A percentile compares a stretch with the other conserved stretches of the same genome.
Conservation (phyloP, 192 early-diverging fungal species). For the Dimargaris cristalligena region DNA sequence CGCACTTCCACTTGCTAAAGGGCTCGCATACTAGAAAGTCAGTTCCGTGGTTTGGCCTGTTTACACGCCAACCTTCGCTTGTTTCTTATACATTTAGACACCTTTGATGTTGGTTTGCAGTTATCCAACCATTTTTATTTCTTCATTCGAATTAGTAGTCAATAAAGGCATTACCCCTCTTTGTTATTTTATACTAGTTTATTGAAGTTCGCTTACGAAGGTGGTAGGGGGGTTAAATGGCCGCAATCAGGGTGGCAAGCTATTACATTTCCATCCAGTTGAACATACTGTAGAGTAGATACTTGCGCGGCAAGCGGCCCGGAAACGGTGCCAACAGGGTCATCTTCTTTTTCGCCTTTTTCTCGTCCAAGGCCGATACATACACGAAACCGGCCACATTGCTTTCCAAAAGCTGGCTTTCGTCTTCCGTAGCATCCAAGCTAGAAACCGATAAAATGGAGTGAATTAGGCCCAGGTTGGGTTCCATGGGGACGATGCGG, state of each 20-base stretch:
- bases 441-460: conserved; percentile 74
- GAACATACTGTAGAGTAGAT: conserved; percentile 62
- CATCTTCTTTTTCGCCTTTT: conserved; percentile 62
- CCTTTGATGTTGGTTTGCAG: too few relatives aligned
- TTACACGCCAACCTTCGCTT: too few relatives aligned
- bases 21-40: too few relatives aligned
- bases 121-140: too few relatives aligned
- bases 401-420: conserved; percentile 39
- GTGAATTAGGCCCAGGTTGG: conserved; percentile 63
- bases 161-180: too few relatives aligned
- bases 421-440: conserved; percentile 27
- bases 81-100: too few relatives aligned
- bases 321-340: conserved; percentile 76
- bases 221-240: too few relatives aligned
- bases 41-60: too few relatives aligned
- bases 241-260: too few relatives aligned
- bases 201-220: too few relatives aligned
- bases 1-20: conserved; percentile 3
- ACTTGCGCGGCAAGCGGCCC: conserved; percentile 67
- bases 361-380: conserved; percentile 55
- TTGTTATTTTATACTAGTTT: too few relatives aligned
- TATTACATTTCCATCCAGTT: conserved; percentile 87
- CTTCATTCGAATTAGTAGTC: too few relatives aligned
- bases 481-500: conserved; percentile 59
- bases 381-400: conserved; percentile 73